Evolutionary conservation across 2,329 filamentous ascomycete species (phyloP).

Genomic region (Nemania sp.): DNA sequence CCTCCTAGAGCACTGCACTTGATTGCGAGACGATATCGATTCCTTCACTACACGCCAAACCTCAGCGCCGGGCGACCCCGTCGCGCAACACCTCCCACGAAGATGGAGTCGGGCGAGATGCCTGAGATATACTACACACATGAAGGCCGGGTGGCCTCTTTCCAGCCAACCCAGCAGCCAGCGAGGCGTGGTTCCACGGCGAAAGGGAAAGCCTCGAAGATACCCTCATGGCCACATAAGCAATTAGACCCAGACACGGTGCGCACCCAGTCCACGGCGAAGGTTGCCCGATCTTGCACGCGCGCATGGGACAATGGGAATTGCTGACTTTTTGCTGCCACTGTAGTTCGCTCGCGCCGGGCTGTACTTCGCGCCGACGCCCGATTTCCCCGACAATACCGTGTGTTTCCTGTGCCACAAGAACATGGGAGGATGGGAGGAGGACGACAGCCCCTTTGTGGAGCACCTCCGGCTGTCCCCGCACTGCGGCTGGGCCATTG

Average conservation of each 20-base stretch:
- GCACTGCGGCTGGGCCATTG: constrained; percentile 86
- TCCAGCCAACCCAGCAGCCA: constrained; percentile 66
- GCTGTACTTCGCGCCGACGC: constrained; percentile 83
- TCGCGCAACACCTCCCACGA: constrained; percentile 8
- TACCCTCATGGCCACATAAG: constrained; percentile 78
- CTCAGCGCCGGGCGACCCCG: not conserved
- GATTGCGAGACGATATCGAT: not conserved
- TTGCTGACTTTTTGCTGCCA: constrained; percentile 12
- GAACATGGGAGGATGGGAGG: constrained; percentile 89
- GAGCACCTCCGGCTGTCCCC: constrained; percentile 86
- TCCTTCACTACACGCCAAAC: not conserved
- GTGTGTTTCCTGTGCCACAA: constrained; percentile 86
- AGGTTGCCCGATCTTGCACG: not conserved
- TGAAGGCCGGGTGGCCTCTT: constrained; percentile 80
- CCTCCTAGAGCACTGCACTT: too few species aligned
- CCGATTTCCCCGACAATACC: constrained; percentile 81
- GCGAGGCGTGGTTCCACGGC: constrained; percentile 73
- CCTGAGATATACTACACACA: constrained; percentile 63
- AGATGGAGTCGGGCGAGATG: constrained; percentile 42
- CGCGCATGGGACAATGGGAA: constrained; percentile 1
- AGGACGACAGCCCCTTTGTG: constrained; percentile 77
- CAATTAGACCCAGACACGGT: constrained; percentile 68
- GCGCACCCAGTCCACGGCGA: constrained; percentile 32
- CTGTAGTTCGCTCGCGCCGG: constrained; percentile 83
- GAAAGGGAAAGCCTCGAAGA: constrained; percentile 61